Conservation (phyloP, 78 protist species). For the Planoprotostelium fungivorum region DNA sequence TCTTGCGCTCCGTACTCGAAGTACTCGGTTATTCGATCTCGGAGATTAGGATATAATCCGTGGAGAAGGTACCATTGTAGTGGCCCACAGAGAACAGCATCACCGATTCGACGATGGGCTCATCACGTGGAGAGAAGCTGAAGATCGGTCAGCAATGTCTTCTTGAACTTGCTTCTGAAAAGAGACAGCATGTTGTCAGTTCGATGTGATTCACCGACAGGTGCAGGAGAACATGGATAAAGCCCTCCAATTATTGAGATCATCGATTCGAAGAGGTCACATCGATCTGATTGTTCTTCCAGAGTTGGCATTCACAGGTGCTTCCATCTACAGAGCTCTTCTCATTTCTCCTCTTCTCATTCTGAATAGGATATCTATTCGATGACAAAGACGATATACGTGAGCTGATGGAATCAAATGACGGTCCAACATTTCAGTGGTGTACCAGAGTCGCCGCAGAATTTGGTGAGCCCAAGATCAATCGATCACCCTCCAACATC, state of each 20-base stretch:
- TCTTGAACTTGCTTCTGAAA: no score
- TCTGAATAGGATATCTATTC: neutral
- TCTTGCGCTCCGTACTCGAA: no score
- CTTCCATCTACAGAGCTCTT: no score
- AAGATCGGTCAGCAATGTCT: no score
- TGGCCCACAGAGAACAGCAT: no score
- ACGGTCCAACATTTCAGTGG: neutral
- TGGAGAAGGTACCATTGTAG: no score
- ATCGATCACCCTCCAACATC: neutral
- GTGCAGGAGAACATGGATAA: neutral
- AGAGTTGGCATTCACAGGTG: neutral
- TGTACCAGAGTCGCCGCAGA: neutral
- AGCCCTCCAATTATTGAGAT: neutral
- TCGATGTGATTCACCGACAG: neutral
- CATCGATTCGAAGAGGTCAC: neutral
- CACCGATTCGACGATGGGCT: no score
- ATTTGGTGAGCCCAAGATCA: neutral
- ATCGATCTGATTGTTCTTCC: neutral
- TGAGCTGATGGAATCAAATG: neutral
- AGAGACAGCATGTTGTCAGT: neutral
- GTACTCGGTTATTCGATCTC: no score
- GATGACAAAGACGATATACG: neutral
- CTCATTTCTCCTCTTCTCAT: neutral
- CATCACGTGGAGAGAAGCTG: no score
- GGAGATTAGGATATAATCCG: no score